Evolutionary conservation across 306 rosid species (phyloP).

Genomic region (Lagenaria siceraria): DNA sequence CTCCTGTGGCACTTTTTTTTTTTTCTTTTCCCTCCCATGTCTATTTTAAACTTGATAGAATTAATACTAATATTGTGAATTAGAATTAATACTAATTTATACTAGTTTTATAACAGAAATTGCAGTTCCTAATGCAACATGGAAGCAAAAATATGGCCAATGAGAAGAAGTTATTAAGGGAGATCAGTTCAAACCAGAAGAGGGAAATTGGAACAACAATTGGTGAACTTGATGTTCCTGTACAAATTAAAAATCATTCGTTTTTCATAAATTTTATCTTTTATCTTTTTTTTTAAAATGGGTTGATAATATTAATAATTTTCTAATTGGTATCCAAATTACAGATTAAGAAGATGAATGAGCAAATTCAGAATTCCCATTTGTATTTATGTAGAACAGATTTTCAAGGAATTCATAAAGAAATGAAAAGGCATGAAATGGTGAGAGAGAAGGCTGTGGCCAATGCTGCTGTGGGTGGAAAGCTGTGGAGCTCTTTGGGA

Average conservation of each 20-base stretch:
- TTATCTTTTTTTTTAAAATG: too few relatives aligned
- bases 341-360: background rate
- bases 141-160: background rate
- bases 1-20: too few relatives aligned
- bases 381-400: background rate
- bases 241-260: background rate
- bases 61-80: too few relatives aligned
- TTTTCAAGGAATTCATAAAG: background rate
- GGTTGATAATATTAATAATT: background rate
- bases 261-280: background rate
- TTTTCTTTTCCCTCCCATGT: too few relatives aligned
- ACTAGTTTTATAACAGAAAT: background rate
- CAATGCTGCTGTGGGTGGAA: slow-evolving; percentile 4
- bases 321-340: background rate
- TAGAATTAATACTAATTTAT: too few relatives aligned
- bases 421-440: background rate
- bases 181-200: slow-evolving; percentile 8
- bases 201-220: background rate
- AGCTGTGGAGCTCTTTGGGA: slow-evolving; percentile 4
- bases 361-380: background rate
- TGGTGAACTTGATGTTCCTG: background rate
- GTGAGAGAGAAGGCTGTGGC: background rate
- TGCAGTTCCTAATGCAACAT: slow-evolving; percentile 6
- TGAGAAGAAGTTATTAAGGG: slow-evolving; percentile 9
- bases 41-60: too few relatives aligned